Evolutionary conservation across 139 green algal genomes (phyloP).

Genomic region (Chlamydomonas incerta): DNA sequence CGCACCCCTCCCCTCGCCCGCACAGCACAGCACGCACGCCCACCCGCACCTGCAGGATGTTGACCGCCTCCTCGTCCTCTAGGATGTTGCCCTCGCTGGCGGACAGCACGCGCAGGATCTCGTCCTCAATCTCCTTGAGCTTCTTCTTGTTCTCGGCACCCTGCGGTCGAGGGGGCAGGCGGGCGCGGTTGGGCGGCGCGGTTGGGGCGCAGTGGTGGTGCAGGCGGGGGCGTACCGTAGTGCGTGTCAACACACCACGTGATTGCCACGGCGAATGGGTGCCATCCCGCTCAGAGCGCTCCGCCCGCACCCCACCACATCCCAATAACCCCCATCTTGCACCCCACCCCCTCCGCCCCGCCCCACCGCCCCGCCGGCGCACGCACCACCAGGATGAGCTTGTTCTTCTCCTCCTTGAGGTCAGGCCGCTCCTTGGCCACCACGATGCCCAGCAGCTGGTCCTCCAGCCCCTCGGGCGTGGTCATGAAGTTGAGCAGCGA

Average conservation of each 20-base stretch:
- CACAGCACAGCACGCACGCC: too few species aligned
- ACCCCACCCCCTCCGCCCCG: neutral
- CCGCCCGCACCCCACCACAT: too few species aligned
- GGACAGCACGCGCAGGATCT: slow-evolving; percentile 85
- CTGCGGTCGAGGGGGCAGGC: slow-evolving; percentile 10
- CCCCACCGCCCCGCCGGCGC: neutral
- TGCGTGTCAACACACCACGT: too few species aligned
- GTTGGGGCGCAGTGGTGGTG: too few species aligned
- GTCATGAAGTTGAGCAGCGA: slow-evolving; percentile 89
- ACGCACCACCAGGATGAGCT: slow-evolving; percentile 74
- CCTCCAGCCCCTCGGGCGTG: slow-evolving; percentile 83
- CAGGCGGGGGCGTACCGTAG: too few species aligned
- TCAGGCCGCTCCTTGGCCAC: slow-evolving; percentile 81
- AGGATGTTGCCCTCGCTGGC: slow-evolving; percentile 86
- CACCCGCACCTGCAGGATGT: slow-evolving; percentile 69
- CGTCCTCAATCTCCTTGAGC: slow-evolving; percentile 89
- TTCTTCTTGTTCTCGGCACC: slow-evolving; percentile 83
- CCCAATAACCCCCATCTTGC: too few species aligned
- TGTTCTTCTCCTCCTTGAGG: slow-evolving; percentile 86
- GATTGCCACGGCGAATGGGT: too few species aligned
- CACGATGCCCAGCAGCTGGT: slow-evolving; percentile 86
- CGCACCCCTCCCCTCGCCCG: too few species aligned
- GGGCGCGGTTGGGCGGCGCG: too few species aligned
- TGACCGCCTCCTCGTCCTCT: slow-evolving; percentile 84
- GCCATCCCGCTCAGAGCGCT: too few species aligned